A percentile compares a stretch with the other conserved stretches of the same genome.
Conservation (phyloP, 2,329 filamentous ascomycete genomes). For the Aspergillus luchuensis region DNA sequence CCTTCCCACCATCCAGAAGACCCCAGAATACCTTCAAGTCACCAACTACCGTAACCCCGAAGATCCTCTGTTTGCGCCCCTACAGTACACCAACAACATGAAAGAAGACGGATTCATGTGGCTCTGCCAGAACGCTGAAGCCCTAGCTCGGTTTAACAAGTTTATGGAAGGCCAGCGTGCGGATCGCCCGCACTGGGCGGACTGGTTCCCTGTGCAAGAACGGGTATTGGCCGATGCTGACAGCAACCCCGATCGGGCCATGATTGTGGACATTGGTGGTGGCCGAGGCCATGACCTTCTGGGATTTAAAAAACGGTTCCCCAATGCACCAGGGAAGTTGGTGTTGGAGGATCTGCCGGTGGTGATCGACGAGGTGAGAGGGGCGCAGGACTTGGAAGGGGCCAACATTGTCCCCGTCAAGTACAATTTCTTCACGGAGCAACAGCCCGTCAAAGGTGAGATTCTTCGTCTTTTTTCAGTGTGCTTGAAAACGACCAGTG, state of each 20-base stretch:
- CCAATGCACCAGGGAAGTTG: slow-evolving; percentile 1
- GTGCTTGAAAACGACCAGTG: background rate
- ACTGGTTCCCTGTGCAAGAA: slow-evolving; percentile 16
- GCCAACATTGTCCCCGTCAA: background rate
- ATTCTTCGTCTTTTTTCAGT: too few species aligned
- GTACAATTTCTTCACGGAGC: slow-evolving; percentile 13
- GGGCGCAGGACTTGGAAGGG: background rate
- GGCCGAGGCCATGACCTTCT: slow-evolving; percentile 24
- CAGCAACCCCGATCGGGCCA: background rate
- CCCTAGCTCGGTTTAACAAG: slow-evolving; percentile 3
- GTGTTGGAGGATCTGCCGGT: slow-evolving; percentile 12
- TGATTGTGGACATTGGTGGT: slow-evolving; percentile 17
- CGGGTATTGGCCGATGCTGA: background rate
- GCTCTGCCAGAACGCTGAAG: slow-evolving; percentile 1
- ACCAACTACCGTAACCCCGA: slow-evolving; percentile 18
- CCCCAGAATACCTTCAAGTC: slow-evolving; percentile 21
- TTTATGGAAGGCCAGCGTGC: slow-evolving; percentile 18
- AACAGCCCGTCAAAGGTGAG: slow-evolving; percentile 12
- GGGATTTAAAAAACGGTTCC: slow-evolving; percentile 30
- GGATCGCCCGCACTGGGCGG: slow-evolving; percentile 13
- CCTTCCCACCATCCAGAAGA: slow-evolving; percentile 22
- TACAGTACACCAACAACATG: slow-evolving; percentile 16
- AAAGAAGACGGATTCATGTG: slow-evolving; percentile 11
- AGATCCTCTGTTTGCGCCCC: slow-evolving; percentile 12
- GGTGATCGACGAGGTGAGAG: slow-evolving; percentile 6